phyloP scores from a whole-genome alignment of 1,139 yeast genomes.

The Kodamaea fungicola region DNA sequence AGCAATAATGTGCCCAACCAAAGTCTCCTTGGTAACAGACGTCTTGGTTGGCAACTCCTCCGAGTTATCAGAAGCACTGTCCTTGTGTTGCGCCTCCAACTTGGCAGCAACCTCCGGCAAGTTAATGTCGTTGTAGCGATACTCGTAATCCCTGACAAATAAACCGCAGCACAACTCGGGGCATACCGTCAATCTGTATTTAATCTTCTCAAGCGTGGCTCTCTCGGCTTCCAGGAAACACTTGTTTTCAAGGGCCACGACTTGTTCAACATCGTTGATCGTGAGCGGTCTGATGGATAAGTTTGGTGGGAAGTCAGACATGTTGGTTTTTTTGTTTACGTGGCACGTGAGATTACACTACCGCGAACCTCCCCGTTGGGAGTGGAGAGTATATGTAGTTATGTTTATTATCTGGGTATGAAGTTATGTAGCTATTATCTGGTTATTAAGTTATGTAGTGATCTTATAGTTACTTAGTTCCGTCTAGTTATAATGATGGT shows the following conservation, averaged over 20 bases:
- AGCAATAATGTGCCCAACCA: slow-evolving; percentile 82
- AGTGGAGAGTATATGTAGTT: too few species aligned
- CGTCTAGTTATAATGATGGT: too few species aligned
- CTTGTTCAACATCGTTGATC: slow-evolving; percentile 62
- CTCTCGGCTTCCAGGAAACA: slow-evolving; percentile 67
- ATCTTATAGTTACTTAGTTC: too few species aligned
- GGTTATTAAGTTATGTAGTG: too few species aligned
- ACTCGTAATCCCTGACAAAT: slow-evolving; percentile 65
- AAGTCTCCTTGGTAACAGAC: slow-evolving; percentile 56
- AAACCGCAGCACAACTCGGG: slow-evolving; percentile 91
- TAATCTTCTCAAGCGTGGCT: slow-evolving; percentile 58
- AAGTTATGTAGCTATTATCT: too few species aligned
- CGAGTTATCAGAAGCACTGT: slow-evolving; percentile 24
- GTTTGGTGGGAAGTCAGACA: slow-evolving; percentile 47
- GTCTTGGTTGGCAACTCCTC: slow-evolving; percentile 48
- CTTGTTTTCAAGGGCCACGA: slow-evolving; percentile 55
- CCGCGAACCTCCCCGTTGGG: too few species aligned
- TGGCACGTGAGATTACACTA: too few species aligned
- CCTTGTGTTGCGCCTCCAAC: slow-evolving; percentile 24
- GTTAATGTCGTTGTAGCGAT: slow-evolving; percentile 42
- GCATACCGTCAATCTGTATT: slow-evolving; percentile 71
- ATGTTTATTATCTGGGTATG: too few species aligned
- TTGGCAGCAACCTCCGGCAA: slow-evolving; percentile 41
- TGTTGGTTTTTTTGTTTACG: slow-evolving; percentile 2
- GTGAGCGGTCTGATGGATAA: slow-evolving; percentile 81